phyloP scores from a whole-genome alignment of 75 land plant species.

The Larix kaempferi region DNA sequence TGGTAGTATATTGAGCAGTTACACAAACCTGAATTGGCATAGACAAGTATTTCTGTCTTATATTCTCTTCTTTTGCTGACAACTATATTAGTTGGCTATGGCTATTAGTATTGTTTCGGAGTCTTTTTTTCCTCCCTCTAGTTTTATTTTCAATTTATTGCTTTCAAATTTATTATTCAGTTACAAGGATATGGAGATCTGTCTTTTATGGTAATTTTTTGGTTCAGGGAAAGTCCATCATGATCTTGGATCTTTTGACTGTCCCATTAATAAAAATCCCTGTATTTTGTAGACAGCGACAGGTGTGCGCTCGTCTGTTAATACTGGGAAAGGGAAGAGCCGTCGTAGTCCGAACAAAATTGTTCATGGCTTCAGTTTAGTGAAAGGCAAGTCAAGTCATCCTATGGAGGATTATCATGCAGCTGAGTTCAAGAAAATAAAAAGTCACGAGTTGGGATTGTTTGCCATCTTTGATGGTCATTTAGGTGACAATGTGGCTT shows the following conservation, averaged over 20 bases:
- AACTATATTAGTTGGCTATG: too few species aligned
- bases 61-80: too few species aligned
- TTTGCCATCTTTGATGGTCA: constrained; percentile 84
- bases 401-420: constrained; percentile 50
- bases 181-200: neutral
- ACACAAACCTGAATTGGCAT: too few species aligned
- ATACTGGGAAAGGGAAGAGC: constrained; percentile 29
- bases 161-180: neutral
- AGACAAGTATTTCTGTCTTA: too few species aligned
- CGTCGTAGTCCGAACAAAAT: constrained; percentile 6
- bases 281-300: neutral
- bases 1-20: too few species aligned
- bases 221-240: too few species aligned
- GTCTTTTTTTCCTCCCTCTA: neutral
- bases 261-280: neutral
- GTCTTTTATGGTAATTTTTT: neutral
- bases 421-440: constrained; percentile 25
- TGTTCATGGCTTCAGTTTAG: constrained; percentile 30
- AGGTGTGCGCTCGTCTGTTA: constrained; percentile 3
- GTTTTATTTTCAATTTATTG: neutral
- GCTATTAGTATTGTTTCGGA: neutral
- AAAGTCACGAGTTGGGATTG: constrained; percentile 49
- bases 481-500: constrained; percentile 50
- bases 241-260: too few species aligned
- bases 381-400: constrained; percentile 42